phyloP scores from a whole-genome alignment of 495 filamentous ascomycete species.

The Penicillium silybi region DNA sequence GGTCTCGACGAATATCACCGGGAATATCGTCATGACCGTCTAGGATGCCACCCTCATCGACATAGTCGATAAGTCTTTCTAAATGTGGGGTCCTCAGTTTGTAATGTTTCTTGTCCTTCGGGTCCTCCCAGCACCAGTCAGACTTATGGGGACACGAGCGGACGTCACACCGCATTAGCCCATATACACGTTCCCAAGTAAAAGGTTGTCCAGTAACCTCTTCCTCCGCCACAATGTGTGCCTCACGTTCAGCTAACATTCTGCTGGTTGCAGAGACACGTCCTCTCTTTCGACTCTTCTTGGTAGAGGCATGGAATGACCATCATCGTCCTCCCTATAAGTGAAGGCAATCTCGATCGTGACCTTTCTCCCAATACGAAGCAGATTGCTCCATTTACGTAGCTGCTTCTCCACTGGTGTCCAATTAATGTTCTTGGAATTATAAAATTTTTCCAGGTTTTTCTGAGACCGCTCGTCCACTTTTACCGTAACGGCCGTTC shows the following conservation, averaged over 20 bases:
- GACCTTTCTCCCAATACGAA: constrained; percentile 12
- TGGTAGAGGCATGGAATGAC: constrained; percentile 1
- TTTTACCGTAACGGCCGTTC: too few species aligned
- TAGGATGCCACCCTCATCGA: constrained; percentile 8
- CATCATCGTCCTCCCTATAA: constrained; percentile 12
- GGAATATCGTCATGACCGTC: constrained; percentile 4
- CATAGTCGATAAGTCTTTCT: constrained; percentile 14
- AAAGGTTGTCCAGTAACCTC: constrained; percentile 2
- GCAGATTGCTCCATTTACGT: constrained; percentile 10
- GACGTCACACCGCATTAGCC: constrained; percentile 1
- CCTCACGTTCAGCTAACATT: constrained; percentile 13
- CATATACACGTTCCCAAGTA: constrained; percentile 3
- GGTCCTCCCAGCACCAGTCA: constrained; percentile 19
- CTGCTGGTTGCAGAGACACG: constrained; percentile 13
- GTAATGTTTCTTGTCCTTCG: constrained; percentile 15
- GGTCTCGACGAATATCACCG: constrained; percentile 9
- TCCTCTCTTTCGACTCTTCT: constrained; percentile 8
- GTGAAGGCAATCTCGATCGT: constrained; percentile 8
- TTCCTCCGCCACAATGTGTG: constrained; percentile 11
- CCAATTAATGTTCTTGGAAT: too few species aligned
- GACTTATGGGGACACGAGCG: constrained; percentile 5
- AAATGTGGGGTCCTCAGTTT: constrained; percentile 10
- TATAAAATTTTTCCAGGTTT: too few species aligned
- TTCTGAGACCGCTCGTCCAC: too few species aligned
- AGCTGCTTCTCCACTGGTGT: constrained; percentile 11